Base-by-base conservation (phyloP, 495 filamentous ascomycete genomes). In the Penicillium argentinense region DNA sequence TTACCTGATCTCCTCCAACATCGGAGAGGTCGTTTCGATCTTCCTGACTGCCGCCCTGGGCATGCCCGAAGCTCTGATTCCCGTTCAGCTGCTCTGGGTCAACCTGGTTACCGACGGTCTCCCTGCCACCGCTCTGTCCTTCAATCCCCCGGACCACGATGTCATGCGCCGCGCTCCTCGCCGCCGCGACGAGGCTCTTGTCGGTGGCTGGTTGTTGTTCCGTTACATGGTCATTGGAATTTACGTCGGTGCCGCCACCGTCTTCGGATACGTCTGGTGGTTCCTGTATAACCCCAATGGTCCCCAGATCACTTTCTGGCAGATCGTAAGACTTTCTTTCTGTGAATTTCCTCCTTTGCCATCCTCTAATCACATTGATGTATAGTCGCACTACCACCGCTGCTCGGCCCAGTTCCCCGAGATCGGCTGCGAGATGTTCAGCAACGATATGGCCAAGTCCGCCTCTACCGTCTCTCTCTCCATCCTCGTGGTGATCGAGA, bases 181-280 rank as follows among this genome's bases (percentile, higher is more conserved):
- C 42, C 90, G 90, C 72, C 84, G 95, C 36, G 91, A 97, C 55
- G 95, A 99, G 69, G 68, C 85, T 11, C 83, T 99, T 41, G 88
- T 99, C 26, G 82, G 88, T 36, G 88, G 91, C 43, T 99, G 95
- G 95, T 73, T 99, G 17, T 92, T 99, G 73, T 95, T 97, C 79
- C 82, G 95, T 27, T 99, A 99, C 69, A 80, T 99, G 78, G 85
- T 97, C 18, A 91, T 99, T 59, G 95, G 95, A 26, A 87, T 78
- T 6, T 99, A 97, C 51, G 95, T 99, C 43, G 95, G 95, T 56
- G 80, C 84, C 24, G 95, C 95, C 30, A 99, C 95, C 5, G 95
- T 99, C 3, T 90, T 87, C 63, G 95, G 95, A 24, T 99, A 99
- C 64, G 92, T 91, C 19, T 99, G 95, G 95, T 97, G 91, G 89